phyloP scores from a whole-genome alignment of 2,329 filamentous ascomycete species.

The Aspergillus hiratsukae region DNA sequence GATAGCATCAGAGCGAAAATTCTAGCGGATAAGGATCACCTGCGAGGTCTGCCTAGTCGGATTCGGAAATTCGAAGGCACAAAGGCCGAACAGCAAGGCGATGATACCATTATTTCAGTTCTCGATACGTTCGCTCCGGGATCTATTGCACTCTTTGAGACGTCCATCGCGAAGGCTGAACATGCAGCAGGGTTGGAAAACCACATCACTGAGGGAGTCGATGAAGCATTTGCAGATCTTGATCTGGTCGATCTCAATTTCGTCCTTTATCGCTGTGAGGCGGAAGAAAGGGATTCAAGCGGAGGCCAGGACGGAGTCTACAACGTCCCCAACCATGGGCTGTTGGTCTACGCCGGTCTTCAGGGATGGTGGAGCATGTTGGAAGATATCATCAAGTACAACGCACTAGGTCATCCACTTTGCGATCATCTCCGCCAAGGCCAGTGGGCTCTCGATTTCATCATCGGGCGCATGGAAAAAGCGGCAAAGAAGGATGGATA shows the following conservation, averaged over 20 bases:
- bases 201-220: constrained; percentile 77
- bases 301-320: constrained; percentile 82
- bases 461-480: constrained; percentile 70
- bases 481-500: constrained; percentile 62
- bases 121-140: constrained; percentile 84
- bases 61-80: constrained; percentile 72
- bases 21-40: constrained; percentile 62
- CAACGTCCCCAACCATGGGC: constrained; percentile 75
- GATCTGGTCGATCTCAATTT: constrained; percentile 84
- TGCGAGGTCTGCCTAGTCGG: constrained; percentile 79
- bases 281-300: constrained; percentile 78
- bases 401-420: constrained; percentile 86
- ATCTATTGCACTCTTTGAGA: constrained; percentile 92
- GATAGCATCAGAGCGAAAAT: constrained; percentile 63
- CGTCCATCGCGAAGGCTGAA: constrained; percentile 85
- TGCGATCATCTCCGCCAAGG: constrained; percentile 90
- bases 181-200: constrained; percentile 78
- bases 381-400: constrained; percentile 76
- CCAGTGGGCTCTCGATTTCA: constrained; percentile 89
- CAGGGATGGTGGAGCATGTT: constrained; percentile 98
- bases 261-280: constrained; percentile 82
- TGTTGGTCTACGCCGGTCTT: constrained; percentile 89
- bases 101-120: constrained; percentile 74
- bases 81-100: constrained; percentile 64
- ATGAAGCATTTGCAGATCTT: constrained; percentile 70